Conservation (phyloP, 225 moss, liverwort and hornwort genomes). For the Asterella californica region DNA sequence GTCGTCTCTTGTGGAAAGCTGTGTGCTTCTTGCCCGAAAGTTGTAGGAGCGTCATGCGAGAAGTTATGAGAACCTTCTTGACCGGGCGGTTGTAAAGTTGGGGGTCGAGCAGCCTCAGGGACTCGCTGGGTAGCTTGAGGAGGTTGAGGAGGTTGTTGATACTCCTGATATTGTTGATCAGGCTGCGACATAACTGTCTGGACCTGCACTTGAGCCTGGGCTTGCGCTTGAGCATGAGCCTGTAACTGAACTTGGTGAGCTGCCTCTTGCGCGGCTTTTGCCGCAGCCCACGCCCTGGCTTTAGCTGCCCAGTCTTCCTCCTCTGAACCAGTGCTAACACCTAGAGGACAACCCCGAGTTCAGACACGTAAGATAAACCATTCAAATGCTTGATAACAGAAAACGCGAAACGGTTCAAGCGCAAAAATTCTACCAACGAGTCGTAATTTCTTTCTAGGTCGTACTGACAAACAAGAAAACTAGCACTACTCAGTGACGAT, state of each 20-base stretch:
- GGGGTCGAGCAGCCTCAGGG: conserved; percentile 55
- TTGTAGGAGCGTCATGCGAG: conserved; percentile 42
- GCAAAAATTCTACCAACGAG: background rate
- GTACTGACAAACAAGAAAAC: background rate
- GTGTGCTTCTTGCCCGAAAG: conserved; percentile 52
- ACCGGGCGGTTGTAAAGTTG: conserved; percentile 53
- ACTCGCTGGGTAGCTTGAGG: conserved; percentile 55
- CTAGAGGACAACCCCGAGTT: conserved; percentile 21
- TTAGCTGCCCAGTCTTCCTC: conserved; percentile 99
- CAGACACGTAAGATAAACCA: background rate
- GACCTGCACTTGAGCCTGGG: conserved; percentile 33
- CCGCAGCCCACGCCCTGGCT: conserved; percentile 92
- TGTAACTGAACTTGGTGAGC: conserved; percentile 60
- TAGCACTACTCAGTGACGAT: background rate
- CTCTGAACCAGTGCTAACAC: conserved; percentile 51
- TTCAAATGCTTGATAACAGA: background rate
- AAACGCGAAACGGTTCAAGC: background rate
- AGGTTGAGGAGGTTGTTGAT: conserved; percentile 59
- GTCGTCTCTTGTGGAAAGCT: conserved; percentile 30
- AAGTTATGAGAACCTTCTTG: conserved; percentile 52
- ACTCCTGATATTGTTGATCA: conserved; percentile 69
- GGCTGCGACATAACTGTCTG: conserved; percentile 25
- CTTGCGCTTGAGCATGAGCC: conserved; percentile 48
- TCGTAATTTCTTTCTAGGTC: background rate
- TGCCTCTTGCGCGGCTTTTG: conserved; percentile 81